Base-by-base conservation (phyloP, 1,284 basidiomycete species). In the Microbotryum silenes-acaulis region DNA sequence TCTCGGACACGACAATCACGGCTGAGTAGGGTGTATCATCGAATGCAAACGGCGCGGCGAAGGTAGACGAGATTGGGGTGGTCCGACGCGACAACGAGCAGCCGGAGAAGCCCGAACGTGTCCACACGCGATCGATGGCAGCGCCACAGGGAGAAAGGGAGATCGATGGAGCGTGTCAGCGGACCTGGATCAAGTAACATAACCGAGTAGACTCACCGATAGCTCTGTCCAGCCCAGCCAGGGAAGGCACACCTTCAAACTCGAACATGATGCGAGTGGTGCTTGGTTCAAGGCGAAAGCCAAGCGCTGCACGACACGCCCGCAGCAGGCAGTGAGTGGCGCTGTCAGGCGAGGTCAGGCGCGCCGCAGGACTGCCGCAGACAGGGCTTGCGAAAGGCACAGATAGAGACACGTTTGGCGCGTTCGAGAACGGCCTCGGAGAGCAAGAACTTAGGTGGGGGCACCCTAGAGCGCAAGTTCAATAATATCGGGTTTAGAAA, bases 1-100 rank as follows among this genome's bases (percentile, higher is more conserved):
- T 74, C 64, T 78, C 77, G 18, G 75, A 76, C 45, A 78, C 73
- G 62, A 72, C 57, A 52, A 67, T 70, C 27, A 63, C 62, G 31
- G 62, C 64, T 61, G 37, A 27, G 42, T 37, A 9, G 6, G 18
- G 0, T 18, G 49, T 31, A 23, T 14, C 23, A 29, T 45, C 14
- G 33, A 16, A 18, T 1, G 33, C 59, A 29, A 66, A 52, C 64
- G 62, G 61, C n/a, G 49, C 25, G 51, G 14, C 18, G 20, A 29
- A 25, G 12, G 47, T 51, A 9, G 59, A 23, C 44, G 49, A 56
- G 23, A 37, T 18, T 20, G 16, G 10, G 20, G 29, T 37, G 51
- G 27, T 27, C 10, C 29, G 18, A 25, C 18, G 8, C 31, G 29
- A 12, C n/a, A 6, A 14, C 23, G 47, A 48, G 47, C 47, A 48